Conservation (phyloP, 176 grass and related monocot genomes). For the Eremochloa ophiuroides region DNA sequence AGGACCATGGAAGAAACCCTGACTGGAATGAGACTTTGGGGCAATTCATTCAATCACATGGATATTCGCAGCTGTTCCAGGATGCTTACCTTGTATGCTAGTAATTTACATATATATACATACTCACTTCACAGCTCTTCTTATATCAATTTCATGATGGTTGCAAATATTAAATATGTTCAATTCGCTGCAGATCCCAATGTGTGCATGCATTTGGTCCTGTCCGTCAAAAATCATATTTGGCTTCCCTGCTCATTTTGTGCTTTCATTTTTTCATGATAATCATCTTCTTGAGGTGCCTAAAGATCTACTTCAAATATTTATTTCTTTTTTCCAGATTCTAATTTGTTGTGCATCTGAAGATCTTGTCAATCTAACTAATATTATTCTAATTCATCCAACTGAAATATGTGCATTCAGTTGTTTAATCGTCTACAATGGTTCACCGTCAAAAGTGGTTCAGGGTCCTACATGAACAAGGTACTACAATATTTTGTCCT, state of each 20-base stretch:
- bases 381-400: not conserved
- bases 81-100: constrained; percentile 48
- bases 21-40: too few species aligned
- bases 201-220: constrained; percentile 82
- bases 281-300: constrained; percentile 70
- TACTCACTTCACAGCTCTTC: too few species aligned
- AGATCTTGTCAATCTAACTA: not conserved
- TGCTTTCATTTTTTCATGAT: constrained; percentile 71
- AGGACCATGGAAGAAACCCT: too few species aligned
- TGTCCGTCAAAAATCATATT: constrained; percentile 56
- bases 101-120: not conserved
- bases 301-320: not conserved
- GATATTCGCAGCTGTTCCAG: constrained; percentile 59
- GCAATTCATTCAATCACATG: too few species aligned
- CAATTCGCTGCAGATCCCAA: constrained; percentile 43
- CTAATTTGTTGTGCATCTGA: constrained; percentile 33
- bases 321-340: not conserved
- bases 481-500: not conserved
- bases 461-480: constrained; percentile 65
- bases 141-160: not conserved
- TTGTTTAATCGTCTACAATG: constrained; percentile 74
- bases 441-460: constrained; percentile 69
- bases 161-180: not conserved
- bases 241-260: constrained; percentile 70
- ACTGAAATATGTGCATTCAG: constrained; percentile 16